Conservation (phyloP, 768 basidiomycete species). For the Cyathus striatus region DNA sequence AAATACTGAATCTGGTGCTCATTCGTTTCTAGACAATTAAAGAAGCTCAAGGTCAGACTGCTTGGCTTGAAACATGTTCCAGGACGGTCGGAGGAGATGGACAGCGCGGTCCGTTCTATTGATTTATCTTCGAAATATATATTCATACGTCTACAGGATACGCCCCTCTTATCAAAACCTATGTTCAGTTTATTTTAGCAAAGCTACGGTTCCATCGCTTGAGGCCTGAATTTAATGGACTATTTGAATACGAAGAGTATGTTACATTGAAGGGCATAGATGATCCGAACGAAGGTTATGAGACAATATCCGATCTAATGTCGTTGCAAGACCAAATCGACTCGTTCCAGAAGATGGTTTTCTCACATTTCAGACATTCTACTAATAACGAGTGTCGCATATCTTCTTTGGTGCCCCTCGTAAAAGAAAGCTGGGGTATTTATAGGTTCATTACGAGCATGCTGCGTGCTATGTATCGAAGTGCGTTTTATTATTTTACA, state of each 20-base stretch:
- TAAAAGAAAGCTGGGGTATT: conserved; percentile 99
- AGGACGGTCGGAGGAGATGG: conserved; percentile 80
- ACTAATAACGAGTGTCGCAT: conserved; percentile 97
- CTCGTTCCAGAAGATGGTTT: conserved; percentile 96
- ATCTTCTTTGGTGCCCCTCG: conserved; percentile 90
- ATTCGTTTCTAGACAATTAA: conserved; percentile 74
- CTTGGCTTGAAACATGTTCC: conserved; percentile 97
- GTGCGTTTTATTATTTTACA: conserved; percentile 35
- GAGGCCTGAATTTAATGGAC: conserved; percentile 95
- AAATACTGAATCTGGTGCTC: conserved; percentile 4
- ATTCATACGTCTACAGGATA: conserved; percentile 67
- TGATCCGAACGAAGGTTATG: conserved; percentile 98
- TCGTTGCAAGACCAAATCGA: conserved; percentile 97
- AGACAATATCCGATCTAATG: conserved; percentile 98
- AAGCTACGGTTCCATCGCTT: conserved; percentile 95
- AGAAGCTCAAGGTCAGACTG: conserved; percentile 94
- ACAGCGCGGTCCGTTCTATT: conserved; percentile 52
- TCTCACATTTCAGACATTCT: conserved; percentile 88
- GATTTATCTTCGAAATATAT: conserved; percentile 2
- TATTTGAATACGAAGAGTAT: conserved; percentile 99
- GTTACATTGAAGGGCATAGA: conserved; percentile 95
- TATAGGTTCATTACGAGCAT: conserved; percentile 99
- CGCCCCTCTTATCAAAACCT: conserved; percentile 87
- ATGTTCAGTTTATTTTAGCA: conserved; percentile 92
- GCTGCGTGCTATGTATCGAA: conserved; percentile 93